Percentiles rank a stretch among this genome's conserved stretches.
Evolutionary conservation across 2,329 filamentous ascomycete genomes (phyloP).

Genomic region (Fusarium acutatum): DNA sequence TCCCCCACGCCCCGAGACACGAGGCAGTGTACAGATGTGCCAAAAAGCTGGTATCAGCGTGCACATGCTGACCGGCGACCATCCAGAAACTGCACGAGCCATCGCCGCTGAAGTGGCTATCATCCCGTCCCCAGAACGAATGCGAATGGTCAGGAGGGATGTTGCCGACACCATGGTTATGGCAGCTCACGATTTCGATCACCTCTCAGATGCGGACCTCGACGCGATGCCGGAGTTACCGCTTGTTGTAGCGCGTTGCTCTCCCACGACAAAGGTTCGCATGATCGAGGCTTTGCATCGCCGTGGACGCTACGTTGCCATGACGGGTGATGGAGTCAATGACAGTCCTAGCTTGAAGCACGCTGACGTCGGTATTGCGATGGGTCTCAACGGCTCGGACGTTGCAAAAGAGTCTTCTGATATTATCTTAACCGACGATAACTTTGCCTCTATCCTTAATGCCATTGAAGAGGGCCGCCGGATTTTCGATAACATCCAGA

Average conservation of each 20-base stretch:
- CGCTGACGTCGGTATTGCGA: constrained; percentile 75
- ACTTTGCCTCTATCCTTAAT: constrained; percentile 60
- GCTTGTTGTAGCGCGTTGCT: constrained; percentile 74
- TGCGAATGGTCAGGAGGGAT: constrained; percentile 54
- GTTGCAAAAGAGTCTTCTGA: constrained; percentile 73
- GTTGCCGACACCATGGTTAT: constrained; percentile 66
- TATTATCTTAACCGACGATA: constrained; percentile 75
- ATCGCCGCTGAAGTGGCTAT: constrained; percentile 70
- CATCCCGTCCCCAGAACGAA: constrained; percentile 55
- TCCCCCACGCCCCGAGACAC: constrained; percentile 70
- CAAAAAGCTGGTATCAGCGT: constrained; percentile 68
- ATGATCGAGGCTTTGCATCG: constrained; percentile 80
- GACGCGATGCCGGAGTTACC: constrained; percentile 70
- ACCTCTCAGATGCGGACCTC: constrained; percentile 67
- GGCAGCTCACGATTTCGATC: constrained; percentile 71
- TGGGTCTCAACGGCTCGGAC: constrained; percentile 71
- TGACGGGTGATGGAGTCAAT: constrained; percentile 78
- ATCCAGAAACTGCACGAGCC: constrained; percentile 67
- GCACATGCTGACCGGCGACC: constrained; percentile 73
- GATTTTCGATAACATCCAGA: constrained; percentile 77
- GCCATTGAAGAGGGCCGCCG: constrained; percentile 71
- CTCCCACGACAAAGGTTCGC: constrained; percentile 74
- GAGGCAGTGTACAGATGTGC: constrained; percentile 61
- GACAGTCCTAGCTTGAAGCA: constrained; percentile 73
- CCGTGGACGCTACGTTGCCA: constrained; percentile 68